Evolutionary conservation across 148 eudicot species (phyloP).

Genomic region (Suaeda aralocaspica): DNA sequence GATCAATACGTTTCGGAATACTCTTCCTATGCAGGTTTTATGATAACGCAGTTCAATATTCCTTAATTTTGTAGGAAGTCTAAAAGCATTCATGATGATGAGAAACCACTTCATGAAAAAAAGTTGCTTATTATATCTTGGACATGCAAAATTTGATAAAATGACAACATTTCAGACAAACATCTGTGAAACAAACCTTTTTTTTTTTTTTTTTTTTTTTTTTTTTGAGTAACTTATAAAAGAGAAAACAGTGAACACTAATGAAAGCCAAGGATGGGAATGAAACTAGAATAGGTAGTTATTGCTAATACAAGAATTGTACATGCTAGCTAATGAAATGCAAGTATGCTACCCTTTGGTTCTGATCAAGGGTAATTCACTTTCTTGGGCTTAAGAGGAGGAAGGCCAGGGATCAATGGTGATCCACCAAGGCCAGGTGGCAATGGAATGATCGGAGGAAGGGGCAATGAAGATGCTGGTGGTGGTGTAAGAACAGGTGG

Average conservation of each 20-base stretch:
- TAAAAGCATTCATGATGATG: no score
- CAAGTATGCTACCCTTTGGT: not conserved
- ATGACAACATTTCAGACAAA: not conserved
- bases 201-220: not conserved
- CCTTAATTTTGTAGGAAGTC: no score
- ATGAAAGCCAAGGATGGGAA: not conserved
- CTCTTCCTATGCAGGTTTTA: no score
- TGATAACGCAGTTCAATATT: no score
- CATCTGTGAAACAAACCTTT: not conserved
- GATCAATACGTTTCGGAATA: no score
- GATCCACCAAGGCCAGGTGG: conserved; percentile 10
- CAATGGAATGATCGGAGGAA: conserved; percentile 21
- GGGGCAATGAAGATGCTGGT: conserved; percentile 8
- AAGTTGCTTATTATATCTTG: no score
- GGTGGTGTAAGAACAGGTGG: conserved; percentile 35
- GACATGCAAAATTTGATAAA: no score
- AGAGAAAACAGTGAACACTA: not conserved
- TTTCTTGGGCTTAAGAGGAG: conserved; percentile 18
- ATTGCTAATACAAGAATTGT: conserved; percentile 17
- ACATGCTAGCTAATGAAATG: conserved; percentile 10
- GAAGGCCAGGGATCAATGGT: conserved; percentile 16
- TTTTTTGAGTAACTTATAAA: no score
- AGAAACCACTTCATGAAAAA: no score
- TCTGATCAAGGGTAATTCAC: conserved; percentile 19
- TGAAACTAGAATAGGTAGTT: conserved; percentile 1